These are phyloP conservation scores for Eimeria necatrix DNA, from an alignment of 169 alveolate genomes.

Conservation along the genomic window DNA sequence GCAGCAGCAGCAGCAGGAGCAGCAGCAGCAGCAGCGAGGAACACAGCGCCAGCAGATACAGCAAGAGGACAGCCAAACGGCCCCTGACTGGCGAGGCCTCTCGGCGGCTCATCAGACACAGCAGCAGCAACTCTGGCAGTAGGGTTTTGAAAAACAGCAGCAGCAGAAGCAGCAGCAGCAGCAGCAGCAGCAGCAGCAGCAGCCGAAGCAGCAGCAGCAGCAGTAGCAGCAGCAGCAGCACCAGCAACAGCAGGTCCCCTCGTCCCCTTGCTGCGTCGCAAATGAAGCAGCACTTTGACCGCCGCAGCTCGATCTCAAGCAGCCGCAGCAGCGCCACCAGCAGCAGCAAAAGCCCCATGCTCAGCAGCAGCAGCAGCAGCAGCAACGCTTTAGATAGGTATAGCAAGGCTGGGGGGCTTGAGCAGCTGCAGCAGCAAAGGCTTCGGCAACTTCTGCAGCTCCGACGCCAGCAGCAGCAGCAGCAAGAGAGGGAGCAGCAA, in stretches of 20 bases:
- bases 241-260: no score
- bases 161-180: not conserved
- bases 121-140: not conserved
- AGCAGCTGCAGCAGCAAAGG: slow-evolving; percentile 16
- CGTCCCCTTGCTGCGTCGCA: no score
- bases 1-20: not conserved
- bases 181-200: slow-evolving; percentile 17
- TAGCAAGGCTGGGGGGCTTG: not conserved
- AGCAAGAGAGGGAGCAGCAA: slow-evolving; percentile 19
- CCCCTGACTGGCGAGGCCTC: no score
- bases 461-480: slow-evolving; percentile 18
- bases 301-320: no score
- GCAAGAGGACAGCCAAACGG: not conserved
- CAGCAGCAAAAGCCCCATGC: no score
- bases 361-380: slow-evolving; percentile 40
- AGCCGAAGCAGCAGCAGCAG: slow-evolving; percentile 18
- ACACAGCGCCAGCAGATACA: not conserved
- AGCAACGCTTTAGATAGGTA: not conserved
- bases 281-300: no score
- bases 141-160: not conserved
- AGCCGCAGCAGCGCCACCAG: no score
- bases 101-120: not conserved
- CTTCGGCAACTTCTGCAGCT: not conserved
- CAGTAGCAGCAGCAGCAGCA: not conserved
- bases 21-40: slow-evolving; percentile 1